Evolutionary conservation across 106 monocot species (phyloP).

Genomic region (Dendrobium nobile): DNA sequence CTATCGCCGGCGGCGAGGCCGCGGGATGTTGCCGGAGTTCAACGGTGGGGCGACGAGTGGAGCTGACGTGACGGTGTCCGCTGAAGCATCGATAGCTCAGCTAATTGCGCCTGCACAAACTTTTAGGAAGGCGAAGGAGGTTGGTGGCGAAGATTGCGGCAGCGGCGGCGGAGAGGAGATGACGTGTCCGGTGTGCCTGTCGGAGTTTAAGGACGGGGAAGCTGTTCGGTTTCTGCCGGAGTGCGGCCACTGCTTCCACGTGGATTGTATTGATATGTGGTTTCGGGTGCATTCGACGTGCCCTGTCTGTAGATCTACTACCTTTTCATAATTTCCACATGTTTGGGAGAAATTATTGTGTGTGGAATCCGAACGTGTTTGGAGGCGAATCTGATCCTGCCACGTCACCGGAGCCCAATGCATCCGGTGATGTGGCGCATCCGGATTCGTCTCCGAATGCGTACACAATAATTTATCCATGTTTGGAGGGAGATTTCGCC

Average conservation of each 20-base stretch:
- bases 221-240: slow-evolving; percentile 40
- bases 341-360: too few species aligned
- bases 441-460: too few species aligned
- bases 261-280: slow-evolving; percentile 65
- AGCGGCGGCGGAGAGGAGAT: slow-evolving; percentile 2
- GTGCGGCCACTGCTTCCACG: slow-evolving; percentile 77
- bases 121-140: background rate
- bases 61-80: background rate
- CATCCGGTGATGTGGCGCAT: too few species aligned
- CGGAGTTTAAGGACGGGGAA: slow-evolving; percentile 52
- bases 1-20: background rate
- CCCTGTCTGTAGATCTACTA: slow-evolving; percentile 40
- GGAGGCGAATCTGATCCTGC: too few species aligned
- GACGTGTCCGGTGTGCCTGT: slow-evolving; percentile 69
- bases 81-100: slow-evolving; percentile 3
- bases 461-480: too few species aligned
- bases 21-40: background rate
- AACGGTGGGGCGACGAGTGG: background rate
- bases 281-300: slow-evolving; percentile 64
- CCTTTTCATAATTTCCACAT: background rate
- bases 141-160: background rate
- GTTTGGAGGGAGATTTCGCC: too few species aligned
- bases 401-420: too few species aligned
- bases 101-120: background rate
- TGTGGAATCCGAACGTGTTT: too few species aligned